Base-by-base conservation (phyloP, 129 eudicot genomes). In the Tagetes erecta region DNA sequence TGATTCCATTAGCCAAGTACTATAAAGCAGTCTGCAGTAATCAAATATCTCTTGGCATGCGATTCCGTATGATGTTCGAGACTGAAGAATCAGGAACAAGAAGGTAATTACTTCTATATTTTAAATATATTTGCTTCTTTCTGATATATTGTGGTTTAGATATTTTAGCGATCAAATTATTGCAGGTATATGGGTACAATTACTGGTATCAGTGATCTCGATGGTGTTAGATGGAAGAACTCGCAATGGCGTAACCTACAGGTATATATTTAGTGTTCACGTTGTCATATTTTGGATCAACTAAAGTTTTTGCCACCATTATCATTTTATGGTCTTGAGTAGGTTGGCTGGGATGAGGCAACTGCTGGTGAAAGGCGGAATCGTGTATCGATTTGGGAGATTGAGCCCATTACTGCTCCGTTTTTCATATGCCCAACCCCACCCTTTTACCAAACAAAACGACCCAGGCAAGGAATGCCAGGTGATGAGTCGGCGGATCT, bases 261-360 rank as follows among this genome's bases (percentile, higher is more conserved):
- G 93, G 98, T 92, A 73, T 33, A 46, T 20, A 36, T 46, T 10
- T 57, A n/a, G 46, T 41, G 35, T n/a, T 67, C 40, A 36, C 53
- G 57, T 75, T 68, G 45, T 6, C 68, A 39, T 67, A 30, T 71
- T 20, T 45, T 3, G 49, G 38, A 67, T 65, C 46, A 36, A 60
- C 65, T 56, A 8, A 44, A 51, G 30, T 33, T 51, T 40, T 72
- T 42, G 58, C 59, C 27, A 40, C 50, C 45, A 45, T 45, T 49
- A 79, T 52, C 39, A 66, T 49, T 47, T 77, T 3, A 41, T 74
- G 12, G 36, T 73, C 36, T 49, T 45, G 64, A 79, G 70, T 85
- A 93, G 98, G 97, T 94, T 80, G 97, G 97, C 36, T 94, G 98
- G 98, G 98, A 94, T 71, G 98, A 94, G 73, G 88, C 97, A 9